Evolutionary conservation across 371 early-diverging fungal species (phyloP), one percentile per base, ranked within the genome.

Genomic region (Mortierella sp.): DNA sequence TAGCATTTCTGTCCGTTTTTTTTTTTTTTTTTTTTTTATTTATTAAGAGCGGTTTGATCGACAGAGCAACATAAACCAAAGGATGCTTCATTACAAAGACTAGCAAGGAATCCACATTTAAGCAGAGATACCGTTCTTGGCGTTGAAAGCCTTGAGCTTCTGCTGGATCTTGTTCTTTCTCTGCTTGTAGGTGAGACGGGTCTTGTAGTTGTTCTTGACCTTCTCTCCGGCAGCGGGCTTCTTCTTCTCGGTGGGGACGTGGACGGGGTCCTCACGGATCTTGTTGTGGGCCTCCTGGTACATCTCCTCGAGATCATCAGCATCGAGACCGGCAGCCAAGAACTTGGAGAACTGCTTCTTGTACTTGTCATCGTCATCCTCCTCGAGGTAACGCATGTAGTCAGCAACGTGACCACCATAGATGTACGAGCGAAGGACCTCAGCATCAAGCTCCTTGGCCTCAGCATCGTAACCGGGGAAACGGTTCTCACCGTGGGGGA

Each of bases 301-400:
- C 89, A 98, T 94, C 75, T 93, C 96, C 89, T 99, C 98, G 72
- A 99, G 88, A 81, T 91, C 93, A 78, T 98, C 99, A 62, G 99
- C 93, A 68, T 91, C 87, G 77, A 99, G 89, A 69, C 94, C 98
- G 66, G 90, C 92, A 87, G 93, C 96, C 85, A 99, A 92, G 94
- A 96, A 99, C 84, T 91, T 91, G 67, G 97, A 87, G 91, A 99
- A 99, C 89, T 98, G 98, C 83, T 91, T 90, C 92, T 97, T 96
- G 96, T 95, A 99, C 77, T 93, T 93, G 83, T 99, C 99, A 87
- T 96, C 96, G 89, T 99, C 99, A 87, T 97, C 98, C 90, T 99
- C 99, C 90, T 96, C 93, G 75, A 99, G 95, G 88, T 91, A 87
- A 79, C 93, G 93, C 99, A 99, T 99, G 94, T 99, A 99, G 81